These are phyloP conservation scores for Suhomyces pyralidae DNA, from an alignment of 805 yeast species.

Conservation along the genomic window DNA sequence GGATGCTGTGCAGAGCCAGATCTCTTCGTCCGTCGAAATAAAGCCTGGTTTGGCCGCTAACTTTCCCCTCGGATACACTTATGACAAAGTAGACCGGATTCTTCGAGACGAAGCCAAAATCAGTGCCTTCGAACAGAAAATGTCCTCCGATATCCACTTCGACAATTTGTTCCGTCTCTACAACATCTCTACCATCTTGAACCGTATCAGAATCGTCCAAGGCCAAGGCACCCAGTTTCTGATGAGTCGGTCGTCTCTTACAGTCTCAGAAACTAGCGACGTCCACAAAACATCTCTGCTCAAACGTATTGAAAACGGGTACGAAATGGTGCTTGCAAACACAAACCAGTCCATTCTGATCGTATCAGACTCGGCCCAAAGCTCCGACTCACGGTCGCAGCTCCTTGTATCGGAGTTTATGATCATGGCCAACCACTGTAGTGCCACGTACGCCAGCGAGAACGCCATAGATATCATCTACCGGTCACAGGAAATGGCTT, in stretches of 20 bases:
- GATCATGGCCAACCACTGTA: slow-evolving; percentile 71
- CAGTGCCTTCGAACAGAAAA: slow-evolving; percentile 6
- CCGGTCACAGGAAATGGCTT: slow-evolving; percentile 32
- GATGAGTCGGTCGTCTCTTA: slow-evolving; percentile 13
- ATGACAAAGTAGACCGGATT: slow-evolving; percentile 56
- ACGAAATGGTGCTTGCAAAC: slow-evolving; percentile 13
- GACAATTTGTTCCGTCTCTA: slow-evolving; percentile 26
- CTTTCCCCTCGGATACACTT: slow-evolving; percentile 49
- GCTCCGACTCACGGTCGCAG: slow-evolving; percentile 46
- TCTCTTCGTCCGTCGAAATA: slow-evolving; percentile 17
- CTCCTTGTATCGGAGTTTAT: slow-evolving; percentile 77
- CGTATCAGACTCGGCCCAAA: slow-evolving; percentile 14
- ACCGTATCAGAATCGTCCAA: slow-evolving; percentile 18
- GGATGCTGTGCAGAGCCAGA: slow-evolving; percentile 10
- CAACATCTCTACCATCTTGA: slow-evolving; percentile 24
- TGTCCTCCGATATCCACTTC: slow-evolving; percentile 17
- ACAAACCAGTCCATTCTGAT: slow-evolving; percentile 11
- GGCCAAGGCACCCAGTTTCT: slow-evolving; percentile 22
- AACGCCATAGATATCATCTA: slow-evolving; percentile 54
- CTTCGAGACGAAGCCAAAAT: slow-evolving; percentile 27
- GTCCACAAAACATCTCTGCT: background rate
- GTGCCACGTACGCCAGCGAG: slow-evolving; percentile 45
- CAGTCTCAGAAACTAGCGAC: slow-evolving; percentile 4
- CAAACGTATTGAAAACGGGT: slow-evolving; percentile 10
- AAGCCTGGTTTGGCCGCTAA: slow-evolving; percentile 23